These are phyloP conservation scores for Magnolia sinica DNA, from an alignment of 164 flowering plant species.

Conservation along the genomic window DNA sequence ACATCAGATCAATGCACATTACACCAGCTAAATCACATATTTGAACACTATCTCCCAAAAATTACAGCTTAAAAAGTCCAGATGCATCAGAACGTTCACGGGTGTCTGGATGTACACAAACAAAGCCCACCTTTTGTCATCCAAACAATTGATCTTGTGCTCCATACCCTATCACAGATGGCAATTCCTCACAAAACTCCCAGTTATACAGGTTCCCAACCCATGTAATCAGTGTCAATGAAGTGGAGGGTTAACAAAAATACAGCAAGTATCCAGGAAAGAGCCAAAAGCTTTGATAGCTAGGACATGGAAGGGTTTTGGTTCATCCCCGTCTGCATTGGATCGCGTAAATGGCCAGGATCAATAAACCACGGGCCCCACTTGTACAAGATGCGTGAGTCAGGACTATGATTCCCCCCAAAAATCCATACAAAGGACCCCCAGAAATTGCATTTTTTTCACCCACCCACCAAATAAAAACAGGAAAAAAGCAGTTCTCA, in stretches of 20 bases:
- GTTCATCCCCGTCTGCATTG: background rate
- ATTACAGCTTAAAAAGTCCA: no score
- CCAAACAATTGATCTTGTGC: no score
- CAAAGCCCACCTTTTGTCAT: no score
- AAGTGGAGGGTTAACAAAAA: background rate
- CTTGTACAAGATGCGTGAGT: background rate
- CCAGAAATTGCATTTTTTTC: background rate
- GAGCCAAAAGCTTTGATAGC: background rate
- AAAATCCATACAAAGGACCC: background rate
- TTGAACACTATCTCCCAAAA: no score
- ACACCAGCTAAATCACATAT: background rate
- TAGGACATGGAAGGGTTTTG: background rate
- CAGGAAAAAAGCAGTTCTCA: background rate
- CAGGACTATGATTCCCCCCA: background rate
- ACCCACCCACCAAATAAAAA: background rate
- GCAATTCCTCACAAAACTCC: background rate
- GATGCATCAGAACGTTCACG: no score
- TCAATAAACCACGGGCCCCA: background rate
- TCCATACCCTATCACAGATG: background rate
- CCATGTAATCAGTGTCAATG: background rate
- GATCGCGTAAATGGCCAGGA: background rate
- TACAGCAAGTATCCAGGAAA: background rate
- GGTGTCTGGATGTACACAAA: no score
- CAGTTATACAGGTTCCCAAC: background rate
- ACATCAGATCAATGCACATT: background rate